Conservation (phyloP, 116 monocot species). For the Cymodocea nodosa region DNA sequence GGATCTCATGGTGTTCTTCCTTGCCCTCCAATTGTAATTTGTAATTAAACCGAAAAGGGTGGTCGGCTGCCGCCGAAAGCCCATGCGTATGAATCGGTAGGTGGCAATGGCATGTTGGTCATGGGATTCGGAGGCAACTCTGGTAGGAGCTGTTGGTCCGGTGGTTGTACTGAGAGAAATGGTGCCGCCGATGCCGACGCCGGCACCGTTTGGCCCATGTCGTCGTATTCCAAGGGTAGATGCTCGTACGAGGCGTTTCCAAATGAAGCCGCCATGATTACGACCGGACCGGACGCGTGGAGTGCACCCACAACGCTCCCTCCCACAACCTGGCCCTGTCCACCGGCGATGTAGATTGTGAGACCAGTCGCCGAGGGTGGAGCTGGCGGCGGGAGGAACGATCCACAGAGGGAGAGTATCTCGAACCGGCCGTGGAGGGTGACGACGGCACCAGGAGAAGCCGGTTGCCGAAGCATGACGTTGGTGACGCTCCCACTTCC, state of each 20-base stretch:
- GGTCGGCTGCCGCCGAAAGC: constrained; percentile 2
- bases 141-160: constrained; percentile 1
- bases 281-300: constrained; percentile 12
- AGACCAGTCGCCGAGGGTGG: constrained; percentile 12
- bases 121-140: constrained; percentile 16
- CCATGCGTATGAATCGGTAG: constrained; percentile 12
- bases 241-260: constrained; percentile 19
- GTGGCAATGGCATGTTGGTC: constrained; percentile 10
- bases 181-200: no score
- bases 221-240: constrained; percentile 15
- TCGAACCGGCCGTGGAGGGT: constrained; percentile 18
- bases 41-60: no score
- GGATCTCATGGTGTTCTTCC: no score
- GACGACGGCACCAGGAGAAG: constrained; percentile 9
- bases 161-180: no score
- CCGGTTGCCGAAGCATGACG: constrained; percentile 18
- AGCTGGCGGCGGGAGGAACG: constrained; percentile 18
- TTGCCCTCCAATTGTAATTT: no score
- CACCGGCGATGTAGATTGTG: constrained; percentile 19
- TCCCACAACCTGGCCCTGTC: constrained; percentile 22
- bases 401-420: constrained; percentile 16
- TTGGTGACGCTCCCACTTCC: constrained; percentile 19
- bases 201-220: not conserved
- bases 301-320: constrained; percentile 15
- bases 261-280: constrained; percentile 18